Evolutionary conservation across 495 filamentous ascomycete genomes (phyloP), one percentile per base, ranked within the genome.

Genomic region (Amphirosellinia nigrospora): DNA sequence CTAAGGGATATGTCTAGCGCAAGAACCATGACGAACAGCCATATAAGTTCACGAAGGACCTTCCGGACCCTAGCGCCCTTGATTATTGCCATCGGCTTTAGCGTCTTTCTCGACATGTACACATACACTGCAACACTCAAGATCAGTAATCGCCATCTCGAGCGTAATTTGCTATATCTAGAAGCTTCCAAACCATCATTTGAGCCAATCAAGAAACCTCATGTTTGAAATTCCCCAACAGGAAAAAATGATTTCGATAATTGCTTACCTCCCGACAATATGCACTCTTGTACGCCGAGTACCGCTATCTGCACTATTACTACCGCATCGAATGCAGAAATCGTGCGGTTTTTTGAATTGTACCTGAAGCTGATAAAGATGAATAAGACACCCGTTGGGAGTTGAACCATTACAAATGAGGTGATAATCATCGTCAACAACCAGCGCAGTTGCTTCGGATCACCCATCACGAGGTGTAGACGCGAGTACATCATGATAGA

Each of bases 401-500:
- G 72, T 70, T 91, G 89, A 5, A 88, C 73, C 59, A 86, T 71
- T 46, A 87, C 48, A n/a, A 83, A 87, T 73, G 88, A 78, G 73
- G 85, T 56, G 10, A 88, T 78, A 72, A 92, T 90, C 85, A 90
- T 88, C 48, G 64, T 72, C 6, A 89, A 78, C 0, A 91, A 82
- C 56, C 79, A 80, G 23, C 84, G 82, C 10, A 90, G 80, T 26
- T 86, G 78, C 39, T 79, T 79, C 30, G 75, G 81, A 79, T 78
- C 46, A 34, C 83, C 82, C 26, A 82, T 78, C 36, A 87, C 77
- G 45, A 91, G 81, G 70, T 91, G 86, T 9, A 92, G 81, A 19
- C 90, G 85, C 6, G 88, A 90, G 77, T 89, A 92, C 19, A 92
- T 83, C 9, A 92, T 88, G 43, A 91, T 72, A 3, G 88, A 88